Evolutionary conservation across 768 basidiomycete genomes (phyloP).

Genomic region (Lentinula raphanica): DNA sequence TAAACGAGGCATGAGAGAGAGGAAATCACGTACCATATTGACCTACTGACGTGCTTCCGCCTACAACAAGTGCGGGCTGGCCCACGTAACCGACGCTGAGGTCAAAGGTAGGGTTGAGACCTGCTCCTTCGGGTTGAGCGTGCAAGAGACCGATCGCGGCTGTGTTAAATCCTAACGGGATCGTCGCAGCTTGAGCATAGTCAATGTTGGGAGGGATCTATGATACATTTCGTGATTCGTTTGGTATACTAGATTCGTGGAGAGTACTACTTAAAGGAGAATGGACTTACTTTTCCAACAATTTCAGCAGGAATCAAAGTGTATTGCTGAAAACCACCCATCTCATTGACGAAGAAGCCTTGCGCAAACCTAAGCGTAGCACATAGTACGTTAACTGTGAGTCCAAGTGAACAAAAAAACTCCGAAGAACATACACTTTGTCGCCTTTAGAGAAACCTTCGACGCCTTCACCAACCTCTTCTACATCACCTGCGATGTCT

Average conservation of each 20-base stretch:
- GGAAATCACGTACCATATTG: constrained; percentile 34
- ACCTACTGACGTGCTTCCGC: constrained; percentile 45
- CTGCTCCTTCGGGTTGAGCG: constrained; percentile 30
- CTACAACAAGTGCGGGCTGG: constrained; percentile 41
- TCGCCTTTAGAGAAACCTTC: constrained; percentile 45
- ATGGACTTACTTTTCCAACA: constrained; percentile 32
- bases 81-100: constrained; percentile 35
- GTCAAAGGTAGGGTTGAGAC: constrained; percentile 34
- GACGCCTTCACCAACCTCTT: constrained; percentile 47
- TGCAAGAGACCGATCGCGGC: constrained; percentile 46
- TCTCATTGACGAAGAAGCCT: constrained; percentile 31
- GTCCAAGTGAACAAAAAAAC: not conserved
- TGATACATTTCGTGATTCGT: too few species aligned
- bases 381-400: not conserved
- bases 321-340: constrained; percentile 42
- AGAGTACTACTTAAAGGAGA: constrained; percentile 30
- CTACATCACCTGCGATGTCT: constrained; percentile 49
- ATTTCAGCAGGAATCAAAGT: constrained; percentile 33
- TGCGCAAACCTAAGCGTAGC: constrained; percentile 34
- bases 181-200: constrained; percentile 43
- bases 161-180: constrained; percentile 45
- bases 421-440: constrained; percentile 34
- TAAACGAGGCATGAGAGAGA: not conserved
- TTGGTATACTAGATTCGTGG: constrained; percentile 33
- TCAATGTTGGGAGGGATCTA: constrained; percentile 43